Base-by-base conservation (phyloP, 345 rosid genomes). In the Gossypium thurberi region DNA sequence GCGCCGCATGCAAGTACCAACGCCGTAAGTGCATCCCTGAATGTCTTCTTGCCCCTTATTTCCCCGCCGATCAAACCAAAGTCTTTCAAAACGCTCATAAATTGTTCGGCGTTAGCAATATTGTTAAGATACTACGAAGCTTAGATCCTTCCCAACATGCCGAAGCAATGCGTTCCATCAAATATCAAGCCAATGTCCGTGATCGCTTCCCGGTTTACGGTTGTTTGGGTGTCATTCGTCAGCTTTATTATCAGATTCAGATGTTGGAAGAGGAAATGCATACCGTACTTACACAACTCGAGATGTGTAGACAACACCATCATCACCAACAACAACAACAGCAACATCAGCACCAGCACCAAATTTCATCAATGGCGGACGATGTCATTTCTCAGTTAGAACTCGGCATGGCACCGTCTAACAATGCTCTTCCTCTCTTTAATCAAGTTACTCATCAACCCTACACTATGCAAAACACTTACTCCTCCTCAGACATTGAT, bases 1-100 rank as follows among this genome's bases (percentile, higher is more conserved):
- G 99, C 53, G 99, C 98, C 26, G 90, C 91, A 10, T 95, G 99
- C 92, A 95, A 95, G 79, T 90, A 86, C 85, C 98, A 84, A 68
- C 79, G 97, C 21, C 79, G 94, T 68, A 87, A 87, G 74, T 95
- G 99, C 82, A 69, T 82, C 5, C 52, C 87, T 0, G 89, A 89
- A 48, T 95, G 99, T 57, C 94, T 82, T 4, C 75, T 95, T 3
- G 91, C 97, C 0, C 97, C 96, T 2, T 95, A 87, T 71, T 93
- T 93, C 74, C 98, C 94, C 2, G 82, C 99, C 0, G 96, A 93
- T 66, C 87, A 90, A 26, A 91, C 96, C 0, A 84, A 84, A 50
- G 71, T 87, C 33, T 95, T 95, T 73, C 88, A 84, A 23, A 93
- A 95, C 15, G 97, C 91, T 44, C 98, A 91, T 71, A 84, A 75